Evolutionary conservation across 1,284 basidiomycete genomes (phyloP).

Genomic region (Cryptococcus sp.): DNA sequence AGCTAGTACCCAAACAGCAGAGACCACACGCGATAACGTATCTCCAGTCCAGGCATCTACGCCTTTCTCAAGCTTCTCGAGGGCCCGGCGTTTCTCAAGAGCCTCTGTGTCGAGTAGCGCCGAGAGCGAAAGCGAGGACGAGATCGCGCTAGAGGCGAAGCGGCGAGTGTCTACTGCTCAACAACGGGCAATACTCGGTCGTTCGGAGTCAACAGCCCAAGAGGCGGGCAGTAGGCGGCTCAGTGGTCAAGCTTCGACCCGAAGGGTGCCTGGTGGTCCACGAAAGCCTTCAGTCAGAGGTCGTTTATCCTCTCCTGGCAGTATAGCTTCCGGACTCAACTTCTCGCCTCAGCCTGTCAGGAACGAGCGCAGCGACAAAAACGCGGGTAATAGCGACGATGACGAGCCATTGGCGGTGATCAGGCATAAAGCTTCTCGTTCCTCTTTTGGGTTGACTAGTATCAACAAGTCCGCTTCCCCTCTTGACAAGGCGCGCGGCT

Average conservation of each 20-base stretch:
- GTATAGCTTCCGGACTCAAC: too few relatives aligned
- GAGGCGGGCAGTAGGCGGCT: too few relatives aligned
- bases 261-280: conserved; percentile 6
- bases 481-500: neutral
- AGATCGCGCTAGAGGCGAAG: too few relatives aligned
- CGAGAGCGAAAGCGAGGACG: too few relatives aligned
- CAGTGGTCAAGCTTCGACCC: too few relatives aligned
- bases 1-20: conserved; percentile 5
- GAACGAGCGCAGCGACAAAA: conserved; percentile 18
- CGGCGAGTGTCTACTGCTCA: too few relatives aligned
- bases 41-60: neutral
- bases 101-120: too few relatives aligned
- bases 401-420: conserved; percentile 20
- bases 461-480: neutral
- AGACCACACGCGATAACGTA: neutral
- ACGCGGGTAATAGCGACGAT: conserved; percentile 16
- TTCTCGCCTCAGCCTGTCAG: conserved; percentile 3
- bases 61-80: neutral
- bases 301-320: neutral
- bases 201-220: too few relatives aligned
- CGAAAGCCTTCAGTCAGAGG: neutral
- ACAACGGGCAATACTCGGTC: too few relatives aligned
- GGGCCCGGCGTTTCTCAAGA: too few relatives aligned
- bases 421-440: conserved; percentile 11
- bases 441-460: conserved; percentile 1